Evolutionary conservation across 352 stramenopile genomes (phyloP), one percentile per base, ranked within the genome.

Genomic region (Phytophthora tubulina): DNA sequence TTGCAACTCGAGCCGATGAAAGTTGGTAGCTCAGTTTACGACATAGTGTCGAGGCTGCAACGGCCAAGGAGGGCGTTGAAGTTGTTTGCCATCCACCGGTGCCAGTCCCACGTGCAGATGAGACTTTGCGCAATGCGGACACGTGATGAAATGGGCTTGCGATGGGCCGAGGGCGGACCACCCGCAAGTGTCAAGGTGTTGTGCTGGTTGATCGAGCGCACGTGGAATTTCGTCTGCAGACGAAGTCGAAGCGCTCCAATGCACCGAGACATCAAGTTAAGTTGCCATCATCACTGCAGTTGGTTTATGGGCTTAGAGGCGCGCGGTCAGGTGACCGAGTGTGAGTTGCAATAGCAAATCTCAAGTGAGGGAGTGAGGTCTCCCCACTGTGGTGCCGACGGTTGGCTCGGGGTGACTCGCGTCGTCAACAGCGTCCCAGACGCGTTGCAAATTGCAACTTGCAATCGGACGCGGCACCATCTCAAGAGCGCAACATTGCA

Each of bases 41-140:
- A n/a, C 51, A 35, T 11, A 27, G 21, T 27, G 6, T 35, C 27
- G 17, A 21, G 27, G 27, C 38, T 62, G 39, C 54, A 51, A 52
- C 39, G 39, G 27, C 21, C 21, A 27, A 27, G 3, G 7, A 31
- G 10, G 31, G 39, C 57, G 42, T 72, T 72, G 57, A 61, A 67
- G 57, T 56, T 30, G 13, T 51, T 17, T 27, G 48, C 14, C 7
- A 36, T 31, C 21, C 21, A 3, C 27, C 30, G 39, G 32, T 13
- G 31, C 49, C 46, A 54, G 67, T 67, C 61, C 61, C 67, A 75
- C 61, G 62, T 72, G 68, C 49, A 72, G 68, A 72, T 72, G 68
- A 67, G 61, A 31, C 67, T 53, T 68, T 48, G 42, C 31, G 8
- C 32, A 57, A 44, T 50, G 14, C 39, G 44, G 50, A 54, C 42